Conservation (phyloP, 2,329 filamentous ascomycete species). For the Pyrenochaeta sp. region DNA sequence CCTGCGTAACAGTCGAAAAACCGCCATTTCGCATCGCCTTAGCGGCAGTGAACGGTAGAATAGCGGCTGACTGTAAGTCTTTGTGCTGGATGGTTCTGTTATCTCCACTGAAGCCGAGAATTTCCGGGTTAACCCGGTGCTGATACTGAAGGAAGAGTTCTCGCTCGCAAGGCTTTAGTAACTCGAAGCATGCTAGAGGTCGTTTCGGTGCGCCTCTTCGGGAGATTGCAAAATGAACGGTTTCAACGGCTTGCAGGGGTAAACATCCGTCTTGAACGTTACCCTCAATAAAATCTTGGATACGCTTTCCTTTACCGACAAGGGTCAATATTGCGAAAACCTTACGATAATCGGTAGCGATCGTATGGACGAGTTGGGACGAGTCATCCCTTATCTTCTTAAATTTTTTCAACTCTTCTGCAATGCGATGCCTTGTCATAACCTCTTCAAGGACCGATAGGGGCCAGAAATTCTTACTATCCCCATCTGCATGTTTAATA, state of each 20-base stretch:
- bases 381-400: neutral
- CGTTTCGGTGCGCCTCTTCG: neutral
- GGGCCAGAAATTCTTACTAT: constrained; percentile 1
- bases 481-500: neutral
- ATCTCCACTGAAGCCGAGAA: neutral
- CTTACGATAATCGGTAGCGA: neutral
- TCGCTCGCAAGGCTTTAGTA: neutral
- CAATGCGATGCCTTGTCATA: constrained; percentile 6
- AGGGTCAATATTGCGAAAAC: constrained; percentile 9
- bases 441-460: neutral
- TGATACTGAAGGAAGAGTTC: neutral
- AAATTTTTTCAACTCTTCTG: constrained; percentile 16
- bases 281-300: neutral
- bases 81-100: neutral
- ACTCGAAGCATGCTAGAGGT: neutral
- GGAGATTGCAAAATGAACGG: neutral
- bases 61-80: neutral
- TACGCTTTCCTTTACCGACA: constrained; percentile 2
- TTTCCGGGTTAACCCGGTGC: neutral
- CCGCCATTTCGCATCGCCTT: neutral
- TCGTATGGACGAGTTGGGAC: neutral
- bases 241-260: neutral
- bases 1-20: neutral
- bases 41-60: neutral
- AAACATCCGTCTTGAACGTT: neutral